These are phyloP conservation scores for Microdochium nivale DNA, from an alignment of 2,329 filamentous ascomycete species.

Conservation along the genomic window DNA sequence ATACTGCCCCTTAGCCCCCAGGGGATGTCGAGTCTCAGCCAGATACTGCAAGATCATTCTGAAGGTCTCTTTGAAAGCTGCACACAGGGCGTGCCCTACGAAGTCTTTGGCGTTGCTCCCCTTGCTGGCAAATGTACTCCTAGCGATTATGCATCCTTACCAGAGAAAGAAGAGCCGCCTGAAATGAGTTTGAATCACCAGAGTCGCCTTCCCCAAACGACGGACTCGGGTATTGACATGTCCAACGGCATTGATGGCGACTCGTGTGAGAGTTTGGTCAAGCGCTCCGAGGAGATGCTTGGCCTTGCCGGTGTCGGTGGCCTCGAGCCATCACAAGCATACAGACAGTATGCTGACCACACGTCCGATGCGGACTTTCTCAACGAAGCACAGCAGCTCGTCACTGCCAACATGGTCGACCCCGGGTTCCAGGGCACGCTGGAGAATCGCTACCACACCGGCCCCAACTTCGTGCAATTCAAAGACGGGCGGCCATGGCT, in stretches of 20 bases:
- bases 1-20: not conserved
- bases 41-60: not conserved
- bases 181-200: not conserved
- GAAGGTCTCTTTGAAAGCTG: not conserved
- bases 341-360: not conserved
- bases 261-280: not conserved
- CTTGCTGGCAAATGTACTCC: not conserved
- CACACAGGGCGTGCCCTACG: not conserved
- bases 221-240: not conserved
- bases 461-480: not conserved
- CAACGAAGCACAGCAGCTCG: not conserved
- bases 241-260: not conserved
- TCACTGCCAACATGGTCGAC: not conserved
- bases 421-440: not conserved
- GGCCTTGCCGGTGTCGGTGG: not conserved
- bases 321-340: not conserved
- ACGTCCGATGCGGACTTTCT: not conserved
- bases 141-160: not conserved
- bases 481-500: not conserved
- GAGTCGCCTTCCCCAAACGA: not conserved
- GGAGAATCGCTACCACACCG: not conserved
- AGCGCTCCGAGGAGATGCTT: not conserved
- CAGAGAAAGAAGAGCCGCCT: not conserved
- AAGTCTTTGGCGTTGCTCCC: not conserved
- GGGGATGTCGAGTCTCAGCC: not conserved